These are phyloP conservation scores for Colletotrichum navitas DNA, from an alignment of 2,329 filamentous ascomycete genomes.

Conservation along the genomic window DNA sequence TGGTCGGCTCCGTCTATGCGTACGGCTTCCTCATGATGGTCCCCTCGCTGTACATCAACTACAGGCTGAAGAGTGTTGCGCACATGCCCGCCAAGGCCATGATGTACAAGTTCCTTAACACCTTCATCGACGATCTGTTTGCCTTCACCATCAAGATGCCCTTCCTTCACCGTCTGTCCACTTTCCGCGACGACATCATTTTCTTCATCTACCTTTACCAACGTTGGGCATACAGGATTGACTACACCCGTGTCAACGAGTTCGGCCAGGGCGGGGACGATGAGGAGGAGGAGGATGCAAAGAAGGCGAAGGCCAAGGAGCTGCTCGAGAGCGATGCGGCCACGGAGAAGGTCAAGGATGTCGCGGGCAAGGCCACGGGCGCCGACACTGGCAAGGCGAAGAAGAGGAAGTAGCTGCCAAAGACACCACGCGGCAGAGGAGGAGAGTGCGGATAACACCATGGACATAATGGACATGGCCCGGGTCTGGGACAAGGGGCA, in stretches of 20 bases:
- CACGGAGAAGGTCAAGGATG: constrained; percentile 48
- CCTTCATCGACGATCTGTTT: constrained; percentile 98
- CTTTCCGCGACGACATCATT: constrained; percentile 93
- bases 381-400: constrained; percentile 60
- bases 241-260: constrained; percentile 94
- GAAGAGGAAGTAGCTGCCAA: constrained; percentile 55
- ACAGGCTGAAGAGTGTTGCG: constrained; percentile 92
- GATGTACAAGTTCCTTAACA: constrained; percentile 99
- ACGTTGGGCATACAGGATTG: constrained; percentile 90
- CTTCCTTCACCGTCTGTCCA: constrained; percentile 89
- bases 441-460: constrained; percentile 12
- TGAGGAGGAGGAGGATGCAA: constrained; percentile 69
- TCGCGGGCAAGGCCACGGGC: constrained; percentile 60
- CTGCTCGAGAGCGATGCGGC: constrained; percentile 53
- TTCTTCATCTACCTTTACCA: constrained; percentile 99
- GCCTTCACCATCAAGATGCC: constrained; percentile 99
- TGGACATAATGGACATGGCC: constrained; percentile 13
- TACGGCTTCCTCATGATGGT: constrained; percentile 99
- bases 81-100: constrained; percentile 98
- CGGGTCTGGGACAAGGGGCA: constrained; percentile 1
- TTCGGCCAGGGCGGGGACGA: constrained; percentile 99
- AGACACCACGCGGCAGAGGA: constrained; percentile 5
- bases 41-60: constrained; percentile 97
- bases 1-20: constrained; percentile 96
- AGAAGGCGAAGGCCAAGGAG: constrained; percentile 51